These are phyloP conservation scores for Aspergillus sclerotialis DNA, from an alignment of 2,329 filamentous ascomycete genomes.

Conservation along the genomic window DNA sequence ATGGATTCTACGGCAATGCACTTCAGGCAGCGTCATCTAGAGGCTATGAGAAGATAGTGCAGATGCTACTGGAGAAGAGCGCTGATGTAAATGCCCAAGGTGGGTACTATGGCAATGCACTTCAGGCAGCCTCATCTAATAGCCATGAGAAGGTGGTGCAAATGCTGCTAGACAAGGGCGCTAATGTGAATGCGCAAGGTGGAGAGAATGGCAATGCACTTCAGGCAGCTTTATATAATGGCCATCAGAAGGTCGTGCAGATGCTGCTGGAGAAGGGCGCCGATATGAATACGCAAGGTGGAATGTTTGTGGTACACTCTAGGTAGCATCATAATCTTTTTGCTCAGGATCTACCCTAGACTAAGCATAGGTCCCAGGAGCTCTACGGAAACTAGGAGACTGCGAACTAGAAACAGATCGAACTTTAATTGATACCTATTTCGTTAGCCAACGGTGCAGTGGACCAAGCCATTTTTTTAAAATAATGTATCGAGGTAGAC, in stretches of 20 bases:
- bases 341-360: too few relatives aligned
- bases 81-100: constrained; percentile 7
- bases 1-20: constrained; percentile 8
- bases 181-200: constrained; percentile 6
- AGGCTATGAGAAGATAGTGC: constrained; percentile 4
- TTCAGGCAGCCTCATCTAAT: constrained; percentile 5
- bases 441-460: too few relatives aligned
- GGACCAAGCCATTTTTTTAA: too few relatives aligned
- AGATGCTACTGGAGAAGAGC: constrained; percentile 5
- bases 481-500: too few relatives aligned
- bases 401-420: too few relatives aligned
- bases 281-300: constrained; percentile 1
- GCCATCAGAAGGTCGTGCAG: constrained; percentile 6
- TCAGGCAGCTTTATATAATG: constrained; percentile 3
- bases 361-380: too few relatives aligned
- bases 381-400: too few relatives aligned
- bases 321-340: constrained; percentile 5
- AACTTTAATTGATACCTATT: too few relatives aligned
- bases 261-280: constrained; percentile 8
- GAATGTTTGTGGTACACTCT: constrained; percentile 7
- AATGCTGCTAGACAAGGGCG: constrained; percentile 9
- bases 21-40: constrained; percentile 6
- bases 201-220: constrained; percentile 5
- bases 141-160: constrained; percentile 8
- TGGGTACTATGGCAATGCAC: constrained; percentile 5